Conservation (phyloP, 2,329 filamentous ascomycete species). For the Diplodia seriata region DNA sequence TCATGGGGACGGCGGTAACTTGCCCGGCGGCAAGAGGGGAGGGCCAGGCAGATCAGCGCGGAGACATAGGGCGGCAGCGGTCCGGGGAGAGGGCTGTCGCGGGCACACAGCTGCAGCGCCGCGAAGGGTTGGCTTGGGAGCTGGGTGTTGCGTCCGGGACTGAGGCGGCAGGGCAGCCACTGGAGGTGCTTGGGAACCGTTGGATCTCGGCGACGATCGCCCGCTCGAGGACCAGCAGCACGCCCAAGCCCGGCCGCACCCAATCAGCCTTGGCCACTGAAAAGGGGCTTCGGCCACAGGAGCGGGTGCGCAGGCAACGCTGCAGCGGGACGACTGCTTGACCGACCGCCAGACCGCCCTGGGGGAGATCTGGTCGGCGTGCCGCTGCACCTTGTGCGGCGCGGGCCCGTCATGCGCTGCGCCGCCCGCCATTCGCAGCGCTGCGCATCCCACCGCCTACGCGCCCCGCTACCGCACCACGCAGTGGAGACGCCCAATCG, state of each 20-base stretch:
- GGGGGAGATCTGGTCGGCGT: slow-evolving; percentile 19
- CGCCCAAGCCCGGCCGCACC: slow-evolving; percentile 25
- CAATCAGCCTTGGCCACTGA: slow-evolving; percentile 29
- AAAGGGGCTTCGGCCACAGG: slow-evolving; percentile 26
- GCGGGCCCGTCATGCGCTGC: slow-evolving; percentile 17
- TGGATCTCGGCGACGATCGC: slow-evolving; percentile 31
- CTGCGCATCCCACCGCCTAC: slow-evolving; percentile 18
- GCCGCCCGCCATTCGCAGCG: slow-evolving; percentile 16
- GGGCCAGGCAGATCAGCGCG: slow-evolving; percentile 30
- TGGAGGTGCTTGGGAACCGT: slow-evolving; percentile 13
- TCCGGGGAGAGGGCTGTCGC: slow-evolving; percentile 19
- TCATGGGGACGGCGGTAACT: slow-evolving; percentile 40
- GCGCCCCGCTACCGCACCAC: slow-evolving; percentile 4
- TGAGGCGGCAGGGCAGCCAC: slow-evolving; percentile 23
- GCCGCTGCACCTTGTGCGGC: slow-evolving; percentile 11
- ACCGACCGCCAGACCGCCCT: slow-evolving; percentile 21
- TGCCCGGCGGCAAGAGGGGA: slow-evolving; percentile 31
- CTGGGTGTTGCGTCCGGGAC: slow-evolving; percentile 26
- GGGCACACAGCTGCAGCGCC: slow-evolving; percentile 16
- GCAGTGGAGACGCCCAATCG: slow-evolving; percentile 8
- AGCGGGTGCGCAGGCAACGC: slow-evolving; percentile 13
- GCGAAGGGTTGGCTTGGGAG: slow-evolving; percentile 21
- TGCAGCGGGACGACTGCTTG: neutral
- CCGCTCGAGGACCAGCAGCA: slow-evolving; percentile 27
- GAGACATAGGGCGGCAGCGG: slow-evolving; percentile 26